phyloP scores from a whole-genome alignment of 2,329 filamentous ascomycete genomes.

The Paecilomyces niveus region DNA sequence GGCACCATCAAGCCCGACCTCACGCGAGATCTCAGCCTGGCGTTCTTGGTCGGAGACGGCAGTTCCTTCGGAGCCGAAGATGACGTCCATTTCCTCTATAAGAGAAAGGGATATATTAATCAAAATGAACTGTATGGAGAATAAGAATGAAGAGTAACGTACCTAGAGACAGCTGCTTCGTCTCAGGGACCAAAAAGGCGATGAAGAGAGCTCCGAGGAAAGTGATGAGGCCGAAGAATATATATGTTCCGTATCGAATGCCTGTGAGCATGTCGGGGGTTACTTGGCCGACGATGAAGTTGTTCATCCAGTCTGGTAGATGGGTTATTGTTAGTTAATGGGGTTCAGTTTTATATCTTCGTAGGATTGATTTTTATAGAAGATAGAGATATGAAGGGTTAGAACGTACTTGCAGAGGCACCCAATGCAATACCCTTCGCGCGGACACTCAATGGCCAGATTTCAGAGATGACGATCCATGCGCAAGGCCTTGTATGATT shows the following conservation, averaged over 20 bases:
- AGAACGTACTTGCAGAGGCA: constrained; percentile 45
- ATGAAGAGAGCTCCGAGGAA: constrained; percentile 27
- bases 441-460: constrained; percentile 64
- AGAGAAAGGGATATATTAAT: constrained; percentile 6
- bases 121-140: background rate
- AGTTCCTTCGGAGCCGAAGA: constrained; percentile 61
- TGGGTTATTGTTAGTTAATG: background rate
- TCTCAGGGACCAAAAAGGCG: constrained; percentile 39
- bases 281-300: constrained; percentile 59
- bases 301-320: constrained; percentile 42
- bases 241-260: constrained; percentile 57
- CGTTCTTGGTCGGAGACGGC: constrained; percentile 61
- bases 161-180: constrained; percentile 41
- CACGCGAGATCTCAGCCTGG: constrained; percentile 62
- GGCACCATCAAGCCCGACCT: constrained; percentile 52
- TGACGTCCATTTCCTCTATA: constrained; percentile 52
- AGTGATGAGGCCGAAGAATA: constrained; percentile 38
- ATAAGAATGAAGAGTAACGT: background rate
- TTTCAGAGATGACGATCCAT: constrained; percentile 68
- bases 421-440: constrained; percentile 66
- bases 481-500: constrained; percentile 46
- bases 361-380: background rate
- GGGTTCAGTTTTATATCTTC: no score
- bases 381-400: constrained; percentile 4
- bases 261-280: constrained; percentile 59